These are phyloP conservation scores for Saccharomyces hybrid DNA, from an alignment of 1,139 yeast genomes.

Conservation along the genomic window DNA sequence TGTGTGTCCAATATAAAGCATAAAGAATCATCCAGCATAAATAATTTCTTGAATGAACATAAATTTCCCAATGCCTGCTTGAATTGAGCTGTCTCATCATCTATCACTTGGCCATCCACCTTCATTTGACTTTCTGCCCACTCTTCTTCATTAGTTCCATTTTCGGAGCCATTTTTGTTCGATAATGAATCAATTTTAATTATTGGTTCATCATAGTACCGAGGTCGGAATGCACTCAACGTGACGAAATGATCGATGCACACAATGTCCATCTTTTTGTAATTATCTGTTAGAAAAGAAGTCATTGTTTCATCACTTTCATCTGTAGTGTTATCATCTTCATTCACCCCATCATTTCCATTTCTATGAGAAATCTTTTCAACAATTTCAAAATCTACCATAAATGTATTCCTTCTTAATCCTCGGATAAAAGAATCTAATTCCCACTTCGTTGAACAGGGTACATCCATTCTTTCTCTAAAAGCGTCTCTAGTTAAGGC, in stretches of 20 bases:
- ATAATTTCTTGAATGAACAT: constrained; percentile 21
- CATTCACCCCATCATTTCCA: not conserved
- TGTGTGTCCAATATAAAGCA: constrained; percentile 19
- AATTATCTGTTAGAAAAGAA: constrained; percentile 24
- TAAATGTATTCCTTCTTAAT: constrained; percentile 17
- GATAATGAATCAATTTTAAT: constrained; percentile 14
- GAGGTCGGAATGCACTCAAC: constrained; percentile 21
- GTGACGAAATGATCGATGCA: constrained; percentile 18
- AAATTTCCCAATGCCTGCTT: constrained; percentile 10
- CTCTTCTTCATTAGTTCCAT: not conserved
- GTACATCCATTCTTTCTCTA: constrained; percentile 10
- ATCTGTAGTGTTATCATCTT: constrained; percentile 1
- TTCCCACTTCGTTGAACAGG: constrained; percentile 11
- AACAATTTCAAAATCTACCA: constrained; percentile 17
- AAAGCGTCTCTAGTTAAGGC: constrained; percentile 1
- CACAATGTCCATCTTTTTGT: constrained; percentile 21
- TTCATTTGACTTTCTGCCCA: not conserved
- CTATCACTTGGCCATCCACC: not conserved
- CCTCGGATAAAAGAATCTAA: constrained; percentile 16
- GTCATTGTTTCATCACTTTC: constrained; percentile 7
- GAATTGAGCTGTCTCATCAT: constrained; percentile 6
- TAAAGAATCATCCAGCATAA: constrained; percentile 17
- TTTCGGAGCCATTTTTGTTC: constrained; percentile 2
- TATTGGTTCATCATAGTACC: constrained; percentile 18
- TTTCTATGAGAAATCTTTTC: constrained; percentile 5